Base-by-base conservation (phyloP, 148 eudicot genomes). In the Camellia japonica region DNA sequence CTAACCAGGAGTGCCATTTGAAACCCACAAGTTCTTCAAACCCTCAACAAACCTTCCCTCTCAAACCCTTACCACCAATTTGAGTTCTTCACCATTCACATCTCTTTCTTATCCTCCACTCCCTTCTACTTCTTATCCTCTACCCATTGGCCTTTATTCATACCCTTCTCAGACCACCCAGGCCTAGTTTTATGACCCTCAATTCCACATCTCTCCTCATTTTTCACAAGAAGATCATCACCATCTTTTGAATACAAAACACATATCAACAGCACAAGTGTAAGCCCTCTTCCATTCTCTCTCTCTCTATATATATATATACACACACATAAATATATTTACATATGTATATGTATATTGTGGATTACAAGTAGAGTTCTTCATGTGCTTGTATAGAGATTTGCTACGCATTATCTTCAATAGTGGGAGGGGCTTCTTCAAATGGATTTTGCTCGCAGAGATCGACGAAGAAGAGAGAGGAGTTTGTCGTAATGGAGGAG, bases 71-170 rank as follows among this genome's bases (percentile, higher is more conserved):
- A 85, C 11, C 44, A 0, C 52, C 83, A 83, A 88, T 82, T 75
- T 84, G 76, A 83, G 74, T 1, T 16, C 68, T 6, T 47, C 87
- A 41, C 83, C 80, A 7, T 78, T 23, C 61, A 59, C 87, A 13
- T 71, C 87, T 7, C 18, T 88, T 69, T 38, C 87, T 10, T 79
- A 79, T 38, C 90, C 84, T 73, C 76, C 87, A 70, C 76, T 83
- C 2, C 83, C 90, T 0, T 80, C 93, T 6, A 84, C 90, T 49
- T 90, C 93, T 19, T 89, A 86, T 78, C 98, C 91, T 49, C 90
- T 91, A 2, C 91, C 88, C 19, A 66, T 83, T 43, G 83, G 83
- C 1, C 43, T n/a, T 18, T 42, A n/a, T n/a, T 10, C 89, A 16
- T 67, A 81, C 14, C 23, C 82, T 12, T 82, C 86, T 6, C 87